Percentiles rank a stretch among this genome's conserved stretches.
Conservation (phyloP, 2,329 filamentous ascomycete genomes). For the Davidsoniella neocaledoniae region DNA sequence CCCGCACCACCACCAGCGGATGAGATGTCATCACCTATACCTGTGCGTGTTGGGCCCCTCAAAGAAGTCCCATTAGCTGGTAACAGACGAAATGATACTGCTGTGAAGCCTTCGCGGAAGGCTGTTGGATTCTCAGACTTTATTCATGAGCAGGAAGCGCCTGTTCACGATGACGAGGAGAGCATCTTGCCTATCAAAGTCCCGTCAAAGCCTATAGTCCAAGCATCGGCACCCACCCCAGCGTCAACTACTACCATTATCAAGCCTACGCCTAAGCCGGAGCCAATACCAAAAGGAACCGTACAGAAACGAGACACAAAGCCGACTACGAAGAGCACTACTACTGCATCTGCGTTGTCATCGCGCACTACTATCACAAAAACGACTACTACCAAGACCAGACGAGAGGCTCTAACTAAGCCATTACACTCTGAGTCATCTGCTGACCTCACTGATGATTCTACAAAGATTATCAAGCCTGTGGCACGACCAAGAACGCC, state of each 20-base stretch:
- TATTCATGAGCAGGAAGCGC: neutral
- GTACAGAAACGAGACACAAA: neutral
- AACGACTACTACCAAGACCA: constrained; percentile 8
- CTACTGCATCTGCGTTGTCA: neutral
- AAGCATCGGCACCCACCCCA: neutral
- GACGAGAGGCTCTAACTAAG: constrained; percentile 2
- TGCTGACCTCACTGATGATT: constrained; percentile 2
- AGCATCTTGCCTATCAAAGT: constrained; percentile 11
- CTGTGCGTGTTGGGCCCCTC: constrained; percentile 33
- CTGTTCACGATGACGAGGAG: constrained; percentile 5
- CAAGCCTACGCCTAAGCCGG: constrained; percentile 1
- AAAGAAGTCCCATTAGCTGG: constrained; percentile 34
- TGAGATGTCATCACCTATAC: constrained; percentile 23
- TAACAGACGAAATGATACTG: constrained; percentile 23
- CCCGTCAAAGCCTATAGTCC: constrained; percentile 1
- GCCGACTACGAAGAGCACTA: neutral
- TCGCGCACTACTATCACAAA: neutral
- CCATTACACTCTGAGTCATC: neutral
- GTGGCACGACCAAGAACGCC: constrained; percentile 10
- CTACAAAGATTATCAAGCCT: constrained; percentile 1
- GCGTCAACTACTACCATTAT: neutral
- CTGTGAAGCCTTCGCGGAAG: constrained; percentile 14
- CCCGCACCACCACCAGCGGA: neutral
- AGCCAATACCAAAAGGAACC: neutral
- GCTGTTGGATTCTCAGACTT: constrained; percentile 4